These are phyloP conservation scores for Fraxinus xanthoxyloides DNA, from an alignment of 305 asterid species.

Conservation along the genomic window DNA sequence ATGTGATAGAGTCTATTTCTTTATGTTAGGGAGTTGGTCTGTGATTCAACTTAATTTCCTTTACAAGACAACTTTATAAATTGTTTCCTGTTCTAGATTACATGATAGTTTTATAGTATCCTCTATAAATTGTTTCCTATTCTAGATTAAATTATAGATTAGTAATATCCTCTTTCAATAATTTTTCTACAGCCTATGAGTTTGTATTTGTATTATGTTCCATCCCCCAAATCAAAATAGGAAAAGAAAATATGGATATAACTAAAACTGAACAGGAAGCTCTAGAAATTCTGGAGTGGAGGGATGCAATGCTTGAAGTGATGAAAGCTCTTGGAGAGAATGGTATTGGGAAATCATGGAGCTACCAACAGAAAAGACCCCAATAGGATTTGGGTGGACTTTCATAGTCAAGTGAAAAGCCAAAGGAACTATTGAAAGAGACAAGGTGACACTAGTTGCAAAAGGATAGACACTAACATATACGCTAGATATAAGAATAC, in stretches of 20 bases:
- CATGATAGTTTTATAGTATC: background rate
- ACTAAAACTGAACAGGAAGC: constrained; percentile 1
- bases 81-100: background rate
- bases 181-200: background rate
- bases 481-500: background rate
- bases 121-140: background rate
- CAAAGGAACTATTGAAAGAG: background rate
- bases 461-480: background rate
- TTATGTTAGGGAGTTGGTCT: background rate
- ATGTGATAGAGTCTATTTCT: background rate
- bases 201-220: background rate
- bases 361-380: background rate
- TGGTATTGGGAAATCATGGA: background rate
- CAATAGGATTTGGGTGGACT: background rate
- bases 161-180: background rate
- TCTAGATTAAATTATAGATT: background rate
- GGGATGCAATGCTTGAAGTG: background rate
- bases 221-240: background rate
- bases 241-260: background rate
- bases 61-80: background rate
- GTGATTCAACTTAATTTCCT: background rate
- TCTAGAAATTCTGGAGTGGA: background rate
- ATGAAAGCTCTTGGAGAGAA: background rate
- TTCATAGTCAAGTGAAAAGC: background rate
- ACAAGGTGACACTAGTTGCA: background rate